phyloP scores from a whole-genome alignment of 176 grass and related monocot genomes.

The Eragrostis curvula region DNA sequence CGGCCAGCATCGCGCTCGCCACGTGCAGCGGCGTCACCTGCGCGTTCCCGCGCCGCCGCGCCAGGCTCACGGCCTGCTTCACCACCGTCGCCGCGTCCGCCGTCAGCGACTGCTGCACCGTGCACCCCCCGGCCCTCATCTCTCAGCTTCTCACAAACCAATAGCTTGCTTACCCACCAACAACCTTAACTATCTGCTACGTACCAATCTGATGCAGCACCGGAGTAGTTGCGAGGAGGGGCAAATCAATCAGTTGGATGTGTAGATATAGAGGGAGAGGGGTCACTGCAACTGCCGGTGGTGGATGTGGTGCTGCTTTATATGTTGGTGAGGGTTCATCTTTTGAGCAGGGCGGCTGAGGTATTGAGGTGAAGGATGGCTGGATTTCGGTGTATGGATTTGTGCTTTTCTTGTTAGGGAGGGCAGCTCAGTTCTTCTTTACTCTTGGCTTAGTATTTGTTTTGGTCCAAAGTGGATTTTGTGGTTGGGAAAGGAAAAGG shows the following conservation, averaged over 20 bases:
- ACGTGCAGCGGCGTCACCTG: conserved; percentile 97
- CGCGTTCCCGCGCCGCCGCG: conserved; percentile 76
- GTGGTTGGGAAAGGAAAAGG: conserved; percentile 63
- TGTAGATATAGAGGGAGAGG: conserved; percentile 54
- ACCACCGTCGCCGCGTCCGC: conserved; percentile 70
- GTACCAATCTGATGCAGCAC: conserved; percentile 11
- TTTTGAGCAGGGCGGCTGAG: conserved; percentile 40
- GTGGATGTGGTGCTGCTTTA: conserved; percentile 55
- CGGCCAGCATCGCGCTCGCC: conserved; percentile 85
- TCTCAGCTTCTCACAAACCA: conserved; percentile 25
- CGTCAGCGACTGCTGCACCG: conserved; percentile 82
- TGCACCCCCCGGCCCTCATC: conserved; percentile 92
- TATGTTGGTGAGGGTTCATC: conserved; percentile 45
- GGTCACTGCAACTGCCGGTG: conserved; percentile 42
- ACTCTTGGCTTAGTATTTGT: conserved; percentile 8
- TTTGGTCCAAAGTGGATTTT: conserved; percentile 73
- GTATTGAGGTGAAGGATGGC: conserved; percentile 30
- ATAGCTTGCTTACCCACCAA: neutral
- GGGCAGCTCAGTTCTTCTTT: conserved; percentile 45
- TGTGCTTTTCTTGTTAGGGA: conserved; percentile 92
- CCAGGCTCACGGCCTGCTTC: conserved; percentile 84
- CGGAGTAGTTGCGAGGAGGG: conserved; percentile 22
- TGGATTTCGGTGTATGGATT: conserved; percentile 46
- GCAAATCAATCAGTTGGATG: neutral
- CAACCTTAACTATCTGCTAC: neutral